A percentile compares a stretch with the other conserved stretches of the same genome.
Evolutionary conservation across 306 rosid species (phyloP).

Genomic region (Cicer cuneatum): DNA sequence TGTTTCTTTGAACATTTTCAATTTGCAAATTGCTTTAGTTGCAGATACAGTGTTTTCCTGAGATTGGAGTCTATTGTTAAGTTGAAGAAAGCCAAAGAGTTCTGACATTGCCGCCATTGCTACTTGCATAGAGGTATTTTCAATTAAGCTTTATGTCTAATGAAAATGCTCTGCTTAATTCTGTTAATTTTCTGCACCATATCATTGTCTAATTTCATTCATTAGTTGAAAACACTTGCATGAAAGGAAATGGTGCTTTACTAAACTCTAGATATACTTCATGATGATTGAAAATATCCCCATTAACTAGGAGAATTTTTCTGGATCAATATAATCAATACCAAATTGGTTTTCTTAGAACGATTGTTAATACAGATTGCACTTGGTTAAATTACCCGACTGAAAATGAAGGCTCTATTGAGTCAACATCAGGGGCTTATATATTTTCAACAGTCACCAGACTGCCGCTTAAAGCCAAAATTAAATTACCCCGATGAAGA

Average conservation of each 20-base stretch:
- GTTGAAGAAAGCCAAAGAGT: no score
- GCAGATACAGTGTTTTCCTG: no score
- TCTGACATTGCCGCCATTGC: no score
- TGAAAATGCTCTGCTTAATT: background rate
- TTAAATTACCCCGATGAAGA: no score
- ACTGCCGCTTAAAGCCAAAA: constrained; percentile 95
- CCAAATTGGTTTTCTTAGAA: constrained; percentile 21
- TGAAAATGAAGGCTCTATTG: constrained; percentile 58
- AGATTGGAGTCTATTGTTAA: no score
- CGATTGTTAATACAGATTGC: background rate
- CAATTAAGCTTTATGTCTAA: no score
- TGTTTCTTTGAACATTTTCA: no score
- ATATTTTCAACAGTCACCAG: constrained; percentile 52
- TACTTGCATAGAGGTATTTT: no score
- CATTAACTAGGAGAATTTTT: background rate
- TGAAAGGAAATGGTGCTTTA: background rate
- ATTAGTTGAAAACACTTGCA: background rate
- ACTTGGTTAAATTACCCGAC: no score
- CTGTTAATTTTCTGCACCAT: background rate
- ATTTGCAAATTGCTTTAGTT: no score
- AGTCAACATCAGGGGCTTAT: constrained; percentile 79
- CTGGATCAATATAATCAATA: background rate
- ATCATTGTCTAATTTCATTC: constrained; percentile 17
- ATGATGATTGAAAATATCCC: constrained; percentile 5
- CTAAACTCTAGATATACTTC: background rate